phyloP scores from a whole-genome alignment of 345 rosid genomes.

The Melaleuca alternifolia region DNA sequence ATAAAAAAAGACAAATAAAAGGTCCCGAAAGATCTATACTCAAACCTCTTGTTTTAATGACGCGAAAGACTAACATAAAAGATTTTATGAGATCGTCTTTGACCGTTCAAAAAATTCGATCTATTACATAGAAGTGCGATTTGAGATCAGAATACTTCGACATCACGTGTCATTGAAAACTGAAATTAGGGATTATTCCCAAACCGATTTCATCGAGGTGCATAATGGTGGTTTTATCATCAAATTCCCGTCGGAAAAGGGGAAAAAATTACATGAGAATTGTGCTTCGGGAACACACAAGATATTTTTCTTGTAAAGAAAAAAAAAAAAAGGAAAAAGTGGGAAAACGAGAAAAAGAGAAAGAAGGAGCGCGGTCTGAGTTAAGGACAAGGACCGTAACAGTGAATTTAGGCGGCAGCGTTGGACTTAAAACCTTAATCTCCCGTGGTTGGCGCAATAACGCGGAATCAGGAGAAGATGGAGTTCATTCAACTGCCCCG shows the following conservation, averaged over 20 bases:
- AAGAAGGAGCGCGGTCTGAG: not conserved
- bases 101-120: not conserved
- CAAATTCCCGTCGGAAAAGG: not conserved
- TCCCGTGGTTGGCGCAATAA: not conserved
- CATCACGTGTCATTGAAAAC: fast-evolving
- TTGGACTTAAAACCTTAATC: not conserved
- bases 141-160: not conserved
- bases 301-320: too few species aligned
- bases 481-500: not conserved
- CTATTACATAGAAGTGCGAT: fast-evolving
- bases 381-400: not conserved
- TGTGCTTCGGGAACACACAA: too few species aligned
- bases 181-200: fast-evolving
- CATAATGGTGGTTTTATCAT: not conserved
- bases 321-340: not conserved
- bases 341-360: not conserved
- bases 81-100: not conserved
- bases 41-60: not conserved
- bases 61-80: not conserved
- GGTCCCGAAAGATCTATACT: not conserved
- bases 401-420: not conserved
- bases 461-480: not conserved
- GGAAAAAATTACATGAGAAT: too few species aligned
- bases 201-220: not conserved
- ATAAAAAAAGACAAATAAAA: not conserved